Evolutionary conservation across 2,329 filamentous ascomycete genomes (phyloP), one percentile per base, ranked within the genome.

Genomic region (Fusarium verticillioides): DNA sequence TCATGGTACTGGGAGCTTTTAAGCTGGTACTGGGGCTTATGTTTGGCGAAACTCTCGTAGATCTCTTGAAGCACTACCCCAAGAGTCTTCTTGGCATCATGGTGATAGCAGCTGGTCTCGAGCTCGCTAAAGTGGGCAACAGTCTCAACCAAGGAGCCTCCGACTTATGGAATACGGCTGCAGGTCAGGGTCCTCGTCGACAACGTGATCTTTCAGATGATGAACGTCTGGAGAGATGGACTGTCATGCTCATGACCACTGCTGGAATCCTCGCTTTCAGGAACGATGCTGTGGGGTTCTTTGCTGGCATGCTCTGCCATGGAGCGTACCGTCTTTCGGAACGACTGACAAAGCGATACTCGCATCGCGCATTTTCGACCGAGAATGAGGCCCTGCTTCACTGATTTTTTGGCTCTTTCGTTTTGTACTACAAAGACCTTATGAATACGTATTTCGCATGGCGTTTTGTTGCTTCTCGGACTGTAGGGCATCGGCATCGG

Each of bases 221-320:
- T 58, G 93, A 96, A 82, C 88, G 91, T 50, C 88, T 88, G 63
- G 90, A 94, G 80, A 87, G 95, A 64, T 97, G 94, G 93, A 93
- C 91, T 28, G 92, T 97, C 1, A 97, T 98, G 95, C 87, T 97
- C 66, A 92, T 95, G 70, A 98, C 96, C 0, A 90, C 94, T 13
- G 95, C 93, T 0, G 89, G 92, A 6, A 87, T 97, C 60, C 82
- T 98, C 56, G 94, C 94, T 0, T 97, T 97, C 78, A 93, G 91
- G 81, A 98, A 98, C 78, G 95, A 97, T 82, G 95, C 92, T 0
- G 89, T 97, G 10, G 96, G 96, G 0, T 97, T 98, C 77, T 68
- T 93, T 19, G 94, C 92, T 0, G 96, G 96, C 0, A 89, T 97
- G 86, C 80, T 93, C 7, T 97, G 94, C 80, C 90, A 96, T 81